These are phyloP conservation scores for Aspergillus candidus DNA, from an alignment of 2,329 filamentous ascomycete genomes.

Conservation along the genomic window DNA sequence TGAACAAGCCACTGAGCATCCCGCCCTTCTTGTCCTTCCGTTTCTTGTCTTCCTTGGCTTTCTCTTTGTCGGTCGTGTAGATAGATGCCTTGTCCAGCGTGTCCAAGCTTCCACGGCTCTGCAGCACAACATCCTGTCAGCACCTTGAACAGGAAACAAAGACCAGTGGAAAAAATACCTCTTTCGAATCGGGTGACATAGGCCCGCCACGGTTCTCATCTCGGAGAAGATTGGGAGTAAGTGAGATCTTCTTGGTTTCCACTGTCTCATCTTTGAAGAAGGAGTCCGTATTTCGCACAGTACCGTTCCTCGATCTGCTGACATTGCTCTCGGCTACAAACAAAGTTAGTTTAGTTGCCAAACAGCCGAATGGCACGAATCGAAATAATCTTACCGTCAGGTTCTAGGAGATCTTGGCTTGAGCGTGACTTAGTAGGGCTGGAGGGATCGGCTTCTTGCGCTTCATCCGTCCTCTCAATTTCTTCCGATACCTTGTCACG, in stretches of 20 bases:
- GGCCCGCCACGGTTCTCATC: constrained; percentile 56
- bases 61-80: constrained; percentile 49
- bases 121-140: constrained; percentile 30
- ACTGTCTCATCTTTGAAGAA: constrained; percentile 96
- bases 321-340: constrained; percentile 24
- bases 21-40: constrained; percentile 66
- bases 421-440: constrained; percentile 41
- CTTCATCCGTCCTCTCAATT: constrained; percentile 18
- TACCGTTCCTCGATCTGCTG: constrained; percentile 69
- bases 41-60: constrained; percentile 67
- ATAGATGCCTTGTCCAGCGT: constrained; percentile 61
- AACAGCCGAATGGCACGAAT: background rate
- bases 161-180: constrained; percentile 22
- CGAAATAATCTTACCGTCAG: constrained; percentile 30
- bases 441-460: constrained; percentile 21
- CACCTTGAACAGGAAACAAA: background rate
- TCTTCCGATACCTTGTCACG: constrained; percentile 28
- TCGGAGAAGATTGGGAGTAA: constrained; percentile 85
- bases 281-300: constrained; percentile 84
- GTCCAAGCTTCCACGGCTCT: constrained; percentile 64
- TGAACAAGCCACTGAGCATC: constrained; percentile 66
- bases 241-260: constrained; percentile 93
- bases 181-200: constrained; percentile 32
- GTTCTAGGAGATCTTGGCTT: constrained; percentile 62
- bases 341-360: constrained; percentile 12